Conservation (phyloP, 495 filamentous ascomycete species). For the Penicillium salamii region DNA sequence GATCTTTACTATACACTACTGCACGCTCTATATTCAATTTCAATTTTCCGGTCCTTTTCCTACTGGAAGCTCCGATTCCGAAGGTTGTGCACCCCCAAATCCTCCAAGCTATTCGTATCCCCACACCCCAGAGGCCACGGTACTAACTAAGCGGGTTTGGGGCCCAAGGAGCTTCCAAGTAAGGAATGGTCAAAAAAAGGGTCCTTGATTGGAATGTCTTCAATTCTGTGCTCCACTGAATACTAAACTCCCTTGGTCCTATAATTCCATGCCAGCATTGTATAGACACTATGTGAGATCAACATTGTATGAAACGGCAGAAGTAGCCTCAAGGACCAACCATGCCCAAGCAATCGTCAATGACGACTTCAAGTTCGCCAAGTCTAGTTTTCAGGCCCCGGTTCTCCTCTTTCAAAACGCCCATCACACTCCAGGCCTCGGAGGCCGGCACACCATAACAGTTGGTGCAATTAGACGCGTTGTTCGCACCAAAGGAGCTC, state of each 20-base stretch:
- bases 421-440: constrained; percentile 69
- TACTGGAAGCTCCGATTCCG: background rate
- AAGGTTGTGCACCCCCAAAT: background rate
- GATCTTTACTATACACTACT: background rate
- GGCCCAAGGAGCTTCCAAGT: background rate
- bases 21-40: background rate
- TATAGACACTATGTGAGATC: constrained; percentile 15
- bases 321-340: constrained; percentile 42
- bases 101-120: constrained; percentile 6
- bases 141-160: constrained; percentile 2
- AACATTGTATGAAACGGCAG: background rate
- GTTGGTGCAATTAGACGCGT: constrained; percentile 49
- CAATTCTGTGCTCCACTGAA: background rate
- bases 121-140: constrained; percentile 12
- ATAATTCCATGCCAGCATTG: constrained; percentile 4
- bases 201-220: background rate
- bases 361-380: constrained; percentile 61
- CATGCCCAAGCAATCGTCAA: constrained; percentile 69
- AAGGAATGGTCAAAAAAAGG: background rate
- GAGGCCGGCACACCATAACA: constrained; percentile 61
- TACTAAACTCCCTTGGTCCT: background rate
- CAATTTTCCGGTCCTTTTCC: background rate
- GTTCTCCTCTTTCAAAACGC: constrained; percentile 71
- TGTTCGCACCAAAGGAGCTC: constrained; percentile 28
- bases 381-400: constrained; percentile 64